Percentiles rank a stretch among this genome's conserved stretches.
phyloP scores from a whole-genome alignment of 176 grass and related monocot genomes.

The Panicum miliaceum region DNA sequence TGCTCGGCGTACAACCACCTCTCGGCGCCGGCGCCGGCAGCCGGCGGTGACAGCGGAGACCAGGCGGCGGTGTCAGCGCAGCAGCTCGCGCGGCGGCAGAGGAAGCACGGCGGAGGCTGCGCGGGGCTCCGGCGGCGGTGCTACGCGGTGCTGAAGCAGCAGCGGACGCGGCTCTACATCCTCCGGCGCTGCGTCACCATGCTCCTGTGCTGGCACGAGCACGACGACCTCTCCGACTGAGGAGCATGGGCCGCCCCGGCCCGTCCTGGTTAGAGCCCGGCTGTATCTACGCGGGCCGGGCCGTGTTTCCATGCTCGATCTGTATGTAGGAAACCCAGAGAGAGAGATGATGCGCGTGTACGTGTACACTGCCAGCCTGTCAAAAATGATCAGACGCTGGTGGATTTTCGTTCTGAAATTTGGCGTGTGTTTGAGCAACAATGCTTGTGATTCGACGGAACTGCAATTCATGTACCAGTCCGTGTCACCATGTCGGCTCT shows the following conservation, averaged over 20 bases:
- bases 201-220: slow-evolving; percentile 82
- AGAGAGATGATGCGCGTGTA: too few relatives aligned
- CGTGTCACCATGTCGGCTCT: too few relatives aligned
- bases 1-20: slow-evolving; percentile 47
- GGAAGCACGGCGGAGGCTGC: slow-evolving; percentile 29
- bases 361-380: too few relatives aligned
- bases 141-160: slow-evolving; percentile 75
- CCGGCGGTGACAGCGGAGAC: neutral
- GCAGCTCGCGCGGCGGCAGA: slow-evolving; percentile 20
- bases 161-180: slow-evolving; percentile 82
- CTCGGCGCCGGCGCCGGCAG: slow-evolving; percentile 3
- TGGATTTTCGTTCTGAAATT: too few relatives aligned
- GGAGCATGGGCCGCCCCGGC: neutral
- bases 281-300: too few relatives aligned
- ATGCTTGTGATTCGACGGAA: too few relatives aligned
- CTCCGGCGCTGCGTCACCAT: slow-evolving; percentile 77
- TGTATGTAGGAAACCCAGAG: too few relatives aligned
- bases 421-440: too few relatives aligned
- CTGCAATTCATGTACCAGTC: too few relatives aligned
- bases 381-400: too few relatives aligned
- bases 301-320: too few relatives aligned
- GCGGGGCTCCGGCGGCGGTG: slow-evolving; percentile 67
- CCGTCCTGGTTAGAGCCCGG: too few relatives aligned
- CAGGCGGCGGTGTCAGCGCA: neutral
- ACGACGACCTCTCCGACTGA: slow-evolving; percentile 73